Conservation (phyloP, 2,329 filamentous ascomycete genomes). For the Zymoseptoria pseudotritici region DNA sequence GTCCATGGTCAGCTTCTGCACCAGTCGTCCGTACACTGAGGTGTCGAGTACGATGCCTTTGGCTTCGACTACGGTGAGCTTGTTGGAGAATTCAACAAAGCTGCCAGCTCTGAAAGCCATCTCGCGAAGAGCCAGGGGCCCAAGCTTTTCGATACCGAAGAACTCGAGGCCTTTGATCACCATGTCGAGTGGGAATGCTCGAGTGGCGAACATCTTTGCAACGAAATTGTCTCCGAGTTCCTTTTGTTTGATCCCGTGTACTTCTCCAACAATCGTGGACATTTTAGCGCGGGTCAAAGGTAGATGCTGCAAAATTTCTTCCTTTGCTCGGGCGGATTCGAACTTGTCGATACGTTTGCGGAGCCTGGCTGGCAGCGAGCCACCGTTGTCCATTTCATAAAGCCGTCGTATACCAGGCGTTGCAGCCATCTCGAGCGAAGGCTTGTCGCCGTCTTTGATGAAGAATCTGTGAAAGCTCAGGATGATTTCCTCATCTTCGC, state of each 20-base stretch:
- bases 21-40: constrained; percentile 57
- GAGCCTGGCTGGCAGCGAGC: constrained; percentile 17
- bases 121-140: constrained; percentile 68
- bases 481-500: constrained; percentile 20
- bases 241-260: constrained; percentile 38
- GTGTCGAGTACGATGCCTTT: constrained; percentile 56
- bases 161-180: constrained; percentile 63
- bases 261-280: constrained; percentile 31
- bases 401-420: constrained; percentile 26
- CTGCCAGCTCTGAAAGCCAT: constrained; percentile 60
- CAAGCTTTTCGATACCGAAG: constrained; percentile 64
- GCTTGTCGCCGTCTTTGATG: constrained; percentile 30
- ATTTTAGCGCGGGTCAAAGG: constrained; percentile 20
- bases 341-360: neutral
- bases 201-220: constrained; percentile 74
- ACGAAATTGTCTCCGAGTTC: constrained; percentile 59
- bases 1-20: constrained; percentile 56
- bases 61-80: constrained; percentile 54
- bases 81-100: constrained; percentile 48
- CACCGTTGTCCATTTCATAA: constrained; percentile 16
- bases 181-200: constrained; percentile 63
- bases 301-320: constrained; percentile 1
- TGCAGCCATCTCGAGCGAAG: constrained; percentile 28
- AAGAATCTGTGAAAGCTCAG: constrained; percentile 37
- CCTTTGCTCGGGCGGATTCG: neutral